phyloP scores from a whole-genome alignment of 371 early-diverging fungal species.

The Dichotomocladium elegans region DNA sequence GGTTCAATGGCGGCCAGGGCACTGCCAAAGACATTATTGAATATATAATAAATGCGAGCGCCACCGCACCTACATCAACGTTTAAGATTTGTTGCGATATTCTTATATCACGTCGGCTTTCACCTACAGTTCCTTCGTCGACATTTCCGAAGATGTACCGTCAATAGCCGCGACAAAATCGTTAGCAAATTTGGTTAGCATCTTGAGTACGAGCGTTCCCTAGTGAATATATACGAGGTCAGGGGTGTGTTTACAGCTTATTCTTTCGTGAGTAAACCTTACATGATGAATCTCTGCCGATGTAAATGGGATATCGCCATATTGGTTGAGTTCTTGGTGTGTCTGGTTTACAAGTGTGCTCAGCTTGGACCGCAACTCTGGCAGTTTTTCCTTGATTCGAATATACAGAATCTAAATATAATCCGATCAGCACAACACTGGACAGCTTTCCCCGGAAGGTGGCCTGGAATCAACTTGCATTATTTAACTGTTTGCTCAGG shows the following conservation, averaged over 20 bases:
- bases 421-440: too few species aligned
- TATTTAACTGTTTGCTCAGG: slow-evolving; percentile 26
- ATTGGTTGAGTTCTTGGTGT: slow-evolving; percentile 73
- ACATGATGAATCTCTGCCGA: slow-evolving; percentile 58
- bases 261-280: slow-evolving; percentile 5
- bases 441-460: too few species aligned
- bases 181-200: slow-evolving; percentile 78
- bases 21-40: slow-evolving; percentile 79
- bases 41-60: slow-evolving; percentile 87
- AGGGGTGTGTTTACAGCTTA: too few species aligned
- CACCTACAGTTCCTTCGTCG: slow-evolving; percentile 83
- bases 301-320: slow-evolving; percentile 62
- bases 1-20: slow-evolving; percentile 77
- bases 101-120: background rate
- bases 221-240: too few species aligned
- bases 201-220: slow-evolving; percentile 69
- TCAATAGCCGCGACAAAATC: slow-evolving; percentile 81
- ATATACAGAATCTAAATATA: slow-evolving; percentile 66
- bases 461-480: slow-evolving; percentile 14
- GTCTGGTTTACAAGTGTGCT: slow-evolving; percentile 76
- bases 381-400: slow-evolving; percentile 80
- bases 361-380: slow-evolving; percentile 77
- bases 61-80: slow-evolving; percentile 63
- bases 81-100: background rate
- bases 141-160: slow-evolving; percentile 78